phyloP scores from a whole-genome alignment of 164 flowering plant species.

The Echeveria elegans region DNA sequence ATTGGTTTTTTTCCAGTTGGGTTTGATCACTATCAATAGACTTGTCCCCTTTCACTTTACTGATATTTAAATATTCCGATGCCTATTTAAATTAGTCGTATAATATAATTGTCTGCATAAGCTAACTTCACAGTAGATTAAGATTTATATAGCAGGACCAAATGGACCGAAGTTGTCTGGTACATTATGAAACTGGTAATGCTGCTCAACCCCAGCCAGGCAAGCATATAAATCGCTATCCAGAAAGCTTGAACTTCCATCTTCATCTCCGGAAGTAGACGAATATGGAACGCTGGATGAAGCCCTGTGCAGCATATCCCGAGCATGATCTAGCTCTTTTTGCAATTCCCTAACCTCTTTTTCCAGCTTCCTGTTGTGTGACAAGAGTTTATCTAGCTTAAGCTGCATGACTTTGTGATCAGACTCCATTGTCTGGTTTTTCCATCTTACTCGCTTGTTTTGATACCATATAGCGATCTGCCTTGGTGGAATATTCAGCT shows the following conservation, averaged over 20 bases:
- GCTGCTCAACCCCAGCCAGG: constrained; percentile 16
- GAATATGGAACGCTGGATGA: constrained; percentile 8
- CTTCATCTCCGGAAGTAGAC: constrained; percentile 10
- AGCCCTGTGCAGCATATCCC: constrained; percentile 14
- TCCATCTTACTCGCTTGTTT: constrained; percentile 34
- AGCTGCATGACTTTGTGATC: constrained; percentile 23
- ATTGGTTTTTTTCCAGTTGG: too few species aligned
- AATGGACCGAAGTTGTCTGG: background rate
- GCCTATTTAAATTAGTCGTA: too few species aligned
- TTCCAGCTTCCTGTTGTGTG: constrained; percentile 30
- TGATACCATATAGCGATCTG: constrained; percentile 40
- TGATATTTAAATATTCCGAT: too few species aligned
- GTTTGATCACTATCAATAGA: too few species aligned
- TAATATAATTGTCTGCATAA: too few species aligned
- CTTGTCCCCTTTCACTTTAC: too few species aligned
- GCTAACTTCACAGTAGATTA: too few species aligned
- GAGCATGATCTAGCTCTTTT: constrained; percentile 26
- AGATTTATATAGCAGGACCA: constrained; percentile 4
- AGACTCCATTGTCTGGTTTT: constrained; percentile 23
- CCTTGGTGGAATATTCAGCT: constrained; percentile 27
- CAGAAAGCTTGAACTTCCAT: constrained; percentile 16
- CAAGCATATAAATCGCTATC: constrained; percentile 26
- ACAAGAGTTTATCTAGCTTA: constrained; percentile 22
- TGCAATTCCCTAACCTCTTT: constrained; percentile 27
- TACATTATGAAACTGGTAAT: background rate